A percentile compares a stretch with the other conserved stretches of the same genome.
Evolutionary conservation across 768 basidiomycete genomes (phyloP).

Genomic region (Hypholoma sublateritium): DNA sequence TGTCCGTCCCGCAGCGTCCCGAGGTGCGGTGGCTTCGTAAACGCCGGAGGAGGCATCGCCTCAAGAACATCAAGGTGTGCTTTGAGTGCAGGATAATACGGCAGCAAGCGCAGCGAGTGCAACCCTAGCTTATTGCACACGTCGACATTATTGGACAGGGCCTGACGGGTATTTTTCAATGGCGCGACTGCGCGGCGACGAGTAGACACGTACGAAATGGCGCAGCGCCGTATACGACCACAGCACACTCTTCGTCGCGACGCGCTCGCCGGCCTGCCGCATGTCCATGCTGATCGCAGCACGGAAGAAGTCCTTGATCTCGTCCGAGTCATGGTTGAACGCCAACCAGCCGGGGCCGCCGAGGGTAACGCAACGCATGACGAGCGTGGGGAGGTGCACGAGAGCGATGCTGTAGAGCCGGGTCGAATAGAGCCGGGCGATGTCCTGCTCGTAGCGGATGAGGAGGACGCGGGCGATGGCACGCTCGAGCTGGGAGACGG

Average conservation of each 20-base stretch:
- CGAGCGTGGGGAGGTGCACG: slow-evolving; percentile 65
- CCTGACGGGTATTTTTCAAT: slow-evolving; percentile 38
- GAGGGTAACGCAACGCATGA: slow-evolving; percentile 61
- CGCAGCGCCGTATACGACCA: slow-evolving; percentile 79
- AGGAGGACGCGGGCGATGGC: slow-evolving; percentile 68
- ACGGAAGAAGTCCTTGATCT: slow-evolving; percentile 74
- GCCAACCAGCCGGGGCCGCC: slow-evolving; percentile 71
- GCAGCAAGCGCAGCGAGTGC: slow-evolving; percentile 65
- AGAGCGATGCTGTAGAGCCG: slow-evolving; percentile 64
- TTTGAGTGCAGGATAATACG: slow-evolving; percentile 58
- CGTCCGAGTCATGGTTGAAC: slow-evolving; percentile 63
- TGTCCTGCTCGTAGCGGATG: slow-evolving; percentile 72
- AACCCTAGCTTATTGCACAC: slow-evolving; percentile 66
- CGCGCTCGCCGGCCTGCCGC: slow-evolving; percentile 73
- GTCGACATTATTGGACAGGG: slow-evolving; percentile 66
- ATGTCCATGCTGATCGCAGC: slow-evolving; percentile 73
- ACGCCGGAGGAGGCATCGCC: slow-evolving; percentile 51
- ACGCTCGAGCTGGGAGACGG: slow-evolving; percentile 67
- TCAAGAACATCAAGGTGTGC: slow-evolving; percentile 63
- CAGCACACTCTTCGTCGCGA: slow-evolving; percentile 76
- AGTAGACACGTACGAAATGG: slow-evolving; percentile 58
- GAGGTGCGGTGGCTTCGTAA: slow-evolving; percentile 67
- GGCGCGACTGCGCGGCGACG: slow-evolving; percentile 10
- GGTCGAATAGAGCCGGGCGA: slow-evolving; percentile 72
- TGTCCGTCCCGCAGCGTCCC: slow-evolving; percentile 58